phyloP scores from a whole-genome alignment of 1,139 yeast genomes.

The Geotrichum phurueaensis region DNA sequence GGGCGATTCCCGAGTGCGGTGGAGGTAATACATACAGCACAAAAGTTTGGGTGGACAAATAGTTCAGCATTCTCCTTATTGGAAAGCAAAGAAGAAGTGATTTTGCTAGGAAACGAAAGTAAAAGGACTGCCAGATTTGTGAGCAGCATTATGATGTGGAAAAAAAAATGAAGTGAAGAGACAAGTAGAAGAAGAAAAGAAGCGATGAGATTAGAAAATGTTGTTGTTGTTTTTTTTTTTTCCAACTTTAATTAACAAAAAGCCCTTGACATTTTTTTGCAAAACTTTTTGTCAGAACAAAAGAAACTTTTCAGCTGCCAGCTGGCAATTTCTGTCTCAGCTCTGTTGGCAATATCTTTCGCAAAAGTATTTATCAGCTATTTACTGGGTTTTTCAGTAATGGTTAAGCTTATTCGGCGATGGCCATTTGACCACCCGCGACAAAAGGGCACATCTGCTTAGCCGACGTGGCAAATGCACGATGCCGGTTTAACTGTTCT shows the following conservation, averaged over 20 bases:
- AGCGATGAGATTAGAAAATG: not conserved
- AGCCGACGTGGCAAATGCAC: not conserved
- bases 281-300: too few relatives aligned
- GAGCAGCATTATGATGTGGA: conserved; percentile 5
- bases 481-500: not conserved
- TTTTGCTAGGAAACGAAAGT: conserved; percentile 13
- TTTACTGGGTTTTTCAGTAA: too few relatives aligned
- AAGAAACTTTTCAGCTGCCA: too few relatives aligned
- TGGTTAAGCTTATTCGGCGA: too few relatives aligned
- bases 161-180: not conserved
- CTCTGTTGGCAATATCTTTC: too few relatives aligned
- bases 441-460: not conserved
- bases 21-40: conserved; percentile 10
- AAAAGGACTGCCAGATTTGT: conserved; percentile 13
- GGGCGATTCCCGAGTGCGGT: not conserved
- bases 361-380: too few relatives aligned
- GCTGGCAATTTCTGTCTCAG: too few relatives aligned
- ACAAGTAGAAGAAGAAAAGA: not conserved
- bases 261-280: too few relatives aligned
- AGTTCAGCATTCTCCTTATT: conserved; percentile 11
- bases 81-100: conserved; percentile 12
- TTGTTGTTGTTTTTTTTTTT: not conserved
- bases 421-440: too few relatives aligned
- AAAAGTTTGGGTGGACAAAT: conserved; percentile 14
- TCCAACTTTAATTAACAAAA: not conserved